A percentile compares a stretch with the other conserved stretches of the same genome.
Evolutionary conservation across 768 basidiomycete species (phyloP).

Genomic region (Pisolithus orientalis): DNA sequence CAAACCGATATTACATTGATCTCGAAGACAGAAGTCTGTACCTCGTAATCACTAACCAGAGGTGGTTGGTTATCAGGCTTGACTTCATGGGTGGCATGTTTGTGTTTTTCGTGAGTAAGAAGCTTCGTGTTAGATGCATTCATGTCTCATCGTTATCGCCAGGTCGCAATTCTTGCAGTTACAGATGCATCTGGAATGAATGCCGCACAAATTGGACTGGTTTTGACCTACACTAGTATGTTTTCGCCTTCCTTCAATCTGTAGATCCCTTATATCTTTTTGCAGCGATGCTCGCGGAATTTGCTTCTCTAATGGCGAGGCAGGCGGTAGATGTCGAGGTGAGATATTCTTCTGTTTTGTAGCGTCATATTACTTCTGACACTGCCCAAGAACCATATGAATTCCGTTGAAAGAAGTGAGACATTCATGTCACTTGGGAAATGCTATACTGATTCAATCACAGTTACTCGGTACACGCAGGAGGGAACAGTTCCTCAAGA

Average conservation of each 20-base stretch:
- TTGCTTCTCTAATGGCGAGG: conserved; percentile 48
- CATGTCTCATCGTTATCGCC: background rate
- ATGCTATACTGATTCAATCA: background rate
- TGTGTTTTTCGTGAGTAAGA: conserved; percentile 41
- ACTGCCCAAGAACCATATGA: conserved; percentile 46
- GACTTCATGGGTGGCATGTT: conserved; percentile 62
- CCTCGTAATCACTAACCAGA: conserved; percentile 61
- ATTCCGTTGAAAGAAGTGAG: conserved; percentile 54
- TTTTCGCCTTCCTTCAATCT: too few relatives aligned
- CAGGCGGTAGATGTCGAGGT: conserved; percentile 64
- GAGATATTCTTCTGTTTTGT: conserved; percentile 1
- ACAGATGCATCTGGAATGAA: conserved; percentile 49
- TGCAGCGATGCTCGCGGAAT: conserved; percentile 44
- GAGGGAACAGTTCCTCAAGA: conserved; percentile 51
- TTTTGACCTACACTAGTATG: conserved; percentile 58
- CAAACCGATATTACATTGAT: conserved; percentile 64
- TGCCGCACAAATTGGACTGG: conserved; percentile 65
- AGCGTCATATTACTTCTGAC: too few relatives aligned
- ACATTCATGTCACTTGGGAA: too few relatives aligned
- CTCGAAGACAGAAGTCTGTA: conserved; percentile 69
- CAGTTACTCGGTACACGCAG: conserved; percentile 51
- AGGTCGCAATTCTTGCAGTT: conserved; percentile 65
- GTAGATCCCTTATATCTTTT: too few relatives aligned
- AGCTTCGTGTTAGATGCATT: background rate
- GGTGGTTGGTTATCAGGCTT: conserved; percentile 69